Evolutionary conservation across 345 rosid genomes (phyloP).

Genomic region (Citrus glauca): DNA sequence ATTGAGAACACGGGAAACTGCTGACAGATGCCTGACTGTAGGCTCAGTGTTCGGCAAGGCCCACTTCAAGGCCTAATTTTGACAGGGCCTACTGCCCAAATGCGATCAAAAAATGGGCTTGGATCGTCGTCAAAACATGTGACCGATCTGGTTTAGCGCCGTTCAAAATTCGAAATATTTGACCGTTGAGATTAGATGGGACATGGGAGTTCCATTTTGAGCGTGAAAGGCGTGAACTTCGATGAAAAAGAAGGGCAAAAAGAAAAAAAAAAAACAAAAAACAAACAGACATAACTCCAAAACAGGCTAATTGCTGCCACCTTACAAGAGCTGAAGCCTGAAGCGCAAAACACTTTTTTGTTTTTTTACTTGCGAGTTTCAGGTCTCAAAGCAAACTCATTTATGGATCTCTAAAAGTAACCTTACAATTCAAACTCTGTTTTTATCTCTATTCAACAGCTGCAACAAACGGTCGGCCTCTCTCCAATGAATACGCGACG

Average conservation of each 20-base stretch:
- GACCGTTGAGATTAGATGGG: conserved; percentile 32
- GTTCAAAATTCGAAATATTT: conserved; percentile 41
- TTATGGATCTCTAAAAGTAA: background rate
- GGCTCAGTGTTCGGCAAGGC: background rate
- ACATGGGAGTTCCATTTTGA: background rate
- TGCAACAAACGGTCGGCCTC: background rate
- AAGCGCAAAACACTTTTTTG: background rate
- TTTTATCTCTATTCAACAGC: background rate
- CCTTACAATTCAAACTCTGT: background rate
- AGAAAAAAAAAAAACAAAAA: background rate
- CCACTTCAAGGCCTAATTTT: background rate
- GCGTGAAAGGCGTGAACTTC: background rate
- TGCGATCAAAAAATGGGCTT: background rate
- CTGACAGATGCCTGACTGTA: too few relatives aligned
- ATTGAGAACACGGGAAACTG: too few relatives aligned
- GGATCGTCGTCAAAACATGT: background rate
- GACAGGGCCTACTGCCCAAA: background rate
- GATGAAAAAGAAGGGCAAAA: background rate
- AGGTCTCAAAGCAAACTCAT: background rate
- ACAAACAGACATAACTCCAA: background rate
- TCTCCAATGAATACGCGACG: conserved; percentile 43
- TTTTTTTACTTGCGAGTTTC: background rate
- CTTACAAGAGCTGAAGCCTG: background rate
- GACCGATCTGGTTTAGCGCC: conserved; percentile 9
- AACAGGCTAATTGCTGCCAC: background rate